A percentile compares a stretch with the other conserved stretches of the same genome.
phyloP scores from a whole-genome alignment of 1,284 basidiomycete species.

The Ustilago sp. region DNA sequence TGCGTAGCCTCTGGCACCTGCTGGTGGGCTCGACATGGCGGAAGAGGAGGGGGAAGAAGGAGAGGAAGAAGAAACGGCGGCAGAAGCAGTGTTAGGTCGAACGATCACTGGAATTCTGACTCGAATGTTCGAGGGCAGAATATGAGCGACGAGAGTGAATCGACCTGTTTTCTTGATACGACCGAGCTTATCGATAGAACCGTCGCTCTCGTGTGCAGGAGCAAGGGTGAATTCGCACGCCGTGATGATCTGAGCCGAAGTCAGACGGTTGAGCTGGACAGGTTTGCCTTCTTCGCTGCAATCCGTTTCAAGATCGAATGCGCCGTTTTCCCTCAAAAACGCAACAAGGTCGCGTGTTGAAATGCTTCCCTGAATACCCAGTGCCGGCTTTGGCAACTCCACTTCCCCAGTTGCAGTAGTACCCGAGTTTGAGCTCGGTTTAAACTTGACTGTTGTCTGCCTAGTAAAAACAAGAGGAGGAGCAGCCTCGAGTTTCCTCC shows the following conservation, averaged over 20 bases:
- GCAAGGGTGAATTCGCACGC: conserved; percentile 39
- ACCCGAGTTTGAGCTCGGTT: not conserved
- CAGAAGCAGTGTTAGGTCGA: conserved; percentile 22
- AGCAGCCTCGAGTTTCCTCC: conserved; percentile 36
- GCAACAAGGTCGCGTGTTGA: conserved; percentile 27
- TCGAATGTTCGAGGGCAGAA: conserved; percentile 34
- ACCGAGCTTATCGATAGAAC: conserved; percentile 36
- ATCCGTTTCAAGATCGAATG: conserved; percentile 46
- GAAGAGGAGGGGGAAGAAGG: conserved; percentile 10
- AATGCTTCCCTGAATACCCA: conserved; percentile 49
- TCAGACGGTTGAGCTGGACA: conserved; percentile 38
- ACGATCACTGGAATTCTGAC: conserved; percentile 36
- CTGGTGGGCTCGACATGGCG: not conserved
- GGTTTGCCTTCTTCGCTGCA: conserved; percentile 26
- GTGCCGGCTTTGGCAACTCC: conserved; percentile 31
- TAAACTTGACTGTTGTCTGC: conserved; percentile 35
- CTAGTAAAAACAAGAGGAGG: conserved; percentile 36
- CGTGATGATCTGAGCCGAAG: conserved; percentile 37
- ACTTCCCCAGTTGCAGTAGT: conserved; percentile 1
- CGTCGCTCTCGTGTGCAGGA: conserved; percentile 10
- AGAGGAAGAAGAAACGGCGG: not conserved
- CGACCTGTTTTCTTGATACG: conserved; percentile 45
- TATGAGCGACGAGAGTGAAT: conserved; percentile 34
- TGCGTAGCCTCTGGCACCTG: conserved; percentile 31
- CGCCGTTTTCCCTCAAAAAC: conserved; percentile 33